A percentile compares a stretch with the other conserved stretches of the same genome.
phyloP scores from a whole-genome alignment of 345 rosid genomes.

The Arabidopsis thaliana region TAIR10.1 NC_003076.8:1564501-1565000 shows the following conservation, averaged over 20 bases:
- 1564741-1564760: conserved; percentile 92
- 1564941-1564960: background rate
- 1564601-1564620: background rate
- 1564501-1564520: background rate
- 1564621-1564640: too few species aligned
- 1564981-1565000: background rate
- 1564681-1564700: conserved; percentile 73
- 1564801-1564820: conserved; percentile 55
- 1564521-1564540: background rate
- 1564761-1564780: conserved; percentile 70
- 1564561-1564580: background rate
- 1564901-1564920: background rate
- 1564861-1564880: conserved; percentile 16
- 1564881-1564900: too few species aligned
- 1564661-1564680: conserved; percentile 58
- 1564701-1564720: conserved; percentile 66
- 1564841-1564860: background rate
- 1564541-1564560: background rate
- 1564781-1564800: conserved; percentile 69
- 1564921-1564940: background rate
- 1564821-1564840: conserved; percentile 24
- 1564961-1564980: background rate
- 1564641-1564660: background rate
- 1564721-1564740: conserved; percentile 78
- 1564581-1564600: background rate